phyloP scores from a whole-genome alignment of 2,329 filamentous ascomycete species.

The Neurospora sp. region DNA sequence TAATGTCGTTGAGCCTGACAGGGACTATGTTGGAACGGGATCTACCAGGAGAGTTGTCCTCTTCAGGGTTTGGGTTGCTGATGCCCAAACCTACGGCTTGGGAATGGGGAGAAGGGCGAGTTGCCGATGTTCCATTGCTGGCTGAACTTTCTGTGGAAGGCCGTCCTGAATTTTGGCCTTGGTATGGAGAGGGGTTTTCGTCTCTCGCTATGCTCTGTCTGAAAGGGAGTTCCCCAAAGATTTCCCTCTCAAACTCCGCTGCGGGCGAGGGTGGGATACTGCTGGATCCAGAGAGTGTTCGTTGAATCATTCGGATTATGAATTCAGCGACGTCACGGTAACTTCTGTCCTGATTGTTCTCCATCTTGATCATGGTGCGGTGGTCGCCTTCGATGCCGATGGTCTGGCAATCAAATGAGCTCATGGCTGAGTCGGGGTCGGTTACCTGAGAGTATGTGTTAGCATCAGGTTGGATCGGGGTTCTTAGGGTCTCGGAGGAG shows the following conservation, averaged over 20 bases:
- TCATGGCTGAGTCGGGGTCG: constrained; percentile 5
- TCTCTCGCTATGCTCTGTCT: background rate
- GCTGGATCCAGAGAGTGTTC: constrained; percentile 4
- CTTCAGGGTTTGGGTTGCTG: background rate
- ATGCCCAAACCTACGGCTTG: background rate
- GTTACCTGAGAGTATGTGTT: constrained; percentile 3
- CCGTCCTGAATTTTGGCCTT: background rate
- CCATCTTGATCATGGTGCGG: constrained; percentile 9
- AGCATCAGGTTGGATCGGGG: background rate
- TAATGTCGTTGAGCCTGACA: constrained; percentile 1
- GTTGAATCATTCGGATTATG: constrained; percentile 8
- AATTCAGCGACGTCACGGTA: constrained; percentile 3
- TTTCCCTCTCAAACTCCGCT: background rate
- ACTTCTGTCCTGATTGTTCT: constrained; percentile 2
- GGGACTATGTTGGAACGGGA: background rate
- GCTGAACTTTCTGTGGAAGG: background rate
- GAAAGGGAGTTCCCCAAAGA: background rate
- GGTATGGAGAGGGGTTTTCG: background rate
- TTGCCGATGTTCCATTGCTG: background rate
- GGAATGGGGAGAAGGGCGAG: background rate
- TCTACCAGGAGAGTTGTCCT: background rate
- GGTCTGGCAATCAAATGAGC: constrained; percentile 1
- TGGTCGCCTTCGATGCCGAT: constrained; percentile 8
- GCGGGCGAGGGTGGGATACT: background rate
- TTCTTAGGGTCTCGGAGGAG: background rate